Evolutionary conservation across 2,329 filamentous ascomycete genomes (phyloP).

Genomic region (Colletotrichum horii): DNA sequence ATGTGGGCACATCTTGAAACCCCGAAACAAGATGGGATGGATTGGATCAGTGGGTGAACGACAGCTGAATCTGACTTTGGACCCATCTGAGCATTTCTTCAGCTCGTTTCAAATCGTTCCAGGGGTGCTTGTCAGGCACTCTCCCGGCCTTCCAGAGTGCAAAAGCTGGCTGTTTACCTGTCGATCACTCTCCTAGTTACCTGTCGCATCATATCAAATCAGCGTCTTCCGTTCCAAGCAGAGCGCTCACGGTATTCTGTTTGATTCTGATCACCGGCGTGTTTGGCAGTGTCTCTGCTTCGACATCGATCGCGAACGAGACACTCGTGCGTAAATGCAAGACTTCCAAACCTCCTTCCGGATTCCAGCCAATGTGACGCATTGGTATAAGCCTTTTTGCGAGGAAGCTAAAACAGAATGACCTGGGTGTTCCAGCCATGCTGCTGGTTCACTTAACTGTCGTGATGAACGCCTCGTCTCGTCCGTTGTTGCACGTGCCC

Average conservation of each 20-base stretch:
- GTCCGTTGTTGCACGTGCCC: not conserved
- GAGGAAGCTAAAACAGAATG: not conserved
- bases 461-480: not conserved
- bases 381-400: not conserved
- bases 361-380: not conserved
- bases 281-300: not conserved
- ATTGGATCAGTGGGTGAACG: not conserved
- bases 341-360: not conserved
- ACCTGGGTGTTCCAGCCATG: not conserved
- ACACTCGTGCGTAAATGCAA: not conserved
- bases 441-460: not conserved
- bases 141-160: not conserved
- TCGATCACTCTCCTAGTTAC: not conserved
- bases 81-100: constrained; percentile 3
- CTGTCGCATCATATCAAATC: not conserved
- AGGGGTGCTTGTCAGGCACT: not conserved
- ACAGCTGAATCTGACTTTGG: not conserved
- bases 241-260: not conserved
- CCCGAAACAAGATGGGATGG: not conserved
- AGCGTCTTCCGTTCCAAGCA: constrained; percentile 3
- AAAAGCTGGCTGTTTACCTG: not conserved
- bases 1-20: constrained; percentile 11
- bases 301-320: not conserved
- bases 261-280: constrained; percentile 2
- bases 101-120: not conserved